A percentile compares a stretch with the other conserved stretches of the same genome.
phyloP scores from a whole-genome alignment of 495 filamentous ascomycete species.

The Parathielavia appendiculata region DNA sequence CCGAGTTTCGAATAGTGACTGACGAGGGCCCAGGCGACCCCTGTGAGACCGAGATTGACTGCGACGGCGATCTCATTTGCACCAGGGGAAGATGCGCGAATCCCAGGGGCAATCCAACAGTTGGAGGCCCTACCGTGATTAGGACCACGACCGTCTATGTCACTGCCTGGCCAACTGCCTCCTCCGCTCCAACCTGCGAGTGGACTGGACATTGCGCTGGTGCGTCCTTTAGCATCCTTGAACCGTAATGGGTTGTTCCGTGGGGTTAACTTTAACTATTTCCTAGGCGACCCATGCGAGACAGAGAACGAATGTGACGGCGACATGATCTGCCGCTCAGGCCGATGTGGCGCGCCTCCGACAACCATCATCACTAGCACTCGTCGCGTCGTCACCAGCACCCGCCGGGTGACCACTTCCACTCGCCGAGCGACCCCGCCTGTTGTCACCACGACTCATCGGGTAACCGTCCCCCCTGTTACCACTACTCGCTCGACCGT shows the following conservation, averaged over 20 bases:
- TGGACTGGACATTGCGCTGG: slow-evolving; percentile 22
- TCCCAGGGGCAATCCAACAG: neutral
- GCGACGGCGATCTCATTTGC: slow-evolving; percentile 24
- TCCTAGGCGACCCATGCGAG: slow-evolving; percentile 16
- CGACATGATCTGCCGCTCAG: slow-evolving; percentile 15
- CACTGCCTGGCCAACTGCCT: slow-evolving; percentile 7
- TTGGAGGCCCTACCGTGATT: neutral
- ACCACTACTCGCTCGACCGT: slow-evolving; percentile 7
- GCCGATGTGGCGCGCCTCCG: slow-evolving; percentile 11
- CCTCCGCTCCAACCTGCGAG: slow-evolving; percentile 3
- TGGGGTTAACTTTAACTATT: neutral
- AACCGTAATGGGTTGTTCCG: too few relatives aligned
- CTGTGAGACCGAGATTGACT: slow-evolving; percentile 23
- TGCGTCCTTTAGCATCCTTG: too few relatives aligned
- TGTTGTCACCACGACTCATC: slow-evolving; percentile 13
- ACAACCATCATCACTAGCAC: slow-evolving; percentile 1
- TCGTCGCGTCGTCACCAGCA: neutral
- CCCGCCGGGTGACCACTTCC: neutral
- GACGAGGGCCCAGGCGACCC: slow-evolving; percentile 17
- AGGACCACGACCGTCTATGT: slow-evolving; percentile 11
- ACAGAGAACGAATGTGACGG: slow-evolving; percentile 28
- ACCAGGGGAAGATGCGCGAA: slow-evolving; percentile 15
- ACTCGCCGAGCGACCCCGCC: too few relatives aligned
- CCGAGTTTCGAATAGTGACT: too few relatives aligned
- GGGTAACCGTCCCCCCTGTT: slow-evolving; percentile 2